Evolutionary conservation across 345 rosid species (phyloP).

Genomic region (Salix dunnii): DNA sequence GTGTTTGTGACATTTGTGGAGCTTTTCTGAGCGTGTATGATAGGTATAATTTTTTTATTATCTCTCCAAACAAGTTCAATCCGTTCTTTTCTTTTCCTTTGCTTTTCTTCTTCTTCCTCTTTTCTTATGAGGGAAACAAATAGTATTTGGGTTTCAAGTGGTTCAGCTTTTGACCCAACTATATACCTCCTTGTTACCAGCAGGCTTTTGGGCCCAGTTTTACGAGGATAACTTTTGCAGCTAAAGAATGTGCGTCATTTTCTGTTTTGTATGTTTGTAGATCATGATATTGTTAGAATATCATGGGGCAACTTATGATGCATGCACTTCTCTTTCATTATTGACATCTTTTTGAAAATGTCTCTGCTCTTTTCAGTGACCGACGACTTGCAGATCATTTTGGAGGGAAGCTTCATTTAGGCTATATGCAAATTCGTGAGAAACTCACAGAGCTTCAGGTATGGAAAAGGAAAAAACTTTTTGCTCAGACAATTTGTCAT

Average conservation of each 20-base stretch:
- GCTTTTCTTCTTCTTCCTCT: not conserved
- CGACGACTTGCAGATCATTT: conserved; percentile 98
- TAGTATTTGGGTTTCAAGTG: conserved; percentile 73
- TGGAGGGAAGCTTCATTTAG: conserved; percentile 98
- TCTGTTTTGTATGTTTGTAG: conserved; percentile 69
- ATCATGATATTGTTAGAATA: conserved; percentile 52
- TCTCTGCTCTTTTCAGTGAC: conserved; percentile 63
- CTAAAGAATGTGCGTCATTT: conserved; percentile 98
- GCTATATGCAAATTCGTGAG: conserved; percentile 96
- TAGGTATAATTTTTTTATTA: conserved; percentile 52
- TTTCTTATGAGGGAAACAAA: conserved; percentile 40
- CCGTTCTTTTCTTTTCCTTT: not conserved
- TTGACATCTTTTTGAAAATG: conserved; percentile 26
- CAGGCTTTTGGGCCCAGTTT: conserved; percentile 99
- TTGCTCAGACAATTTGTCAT: not conserved
- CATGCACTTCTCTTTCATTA: not conserved
- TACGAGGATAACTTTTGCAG: conserved; percentile 99
- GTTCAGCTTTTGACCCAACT: conserved; percentile 86
- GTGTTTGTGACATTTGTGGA: conserved; percentile 99
- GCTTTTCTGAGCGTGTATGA: conserved; percentile 99
- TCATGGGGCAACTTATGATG: conserved; percentile 25
- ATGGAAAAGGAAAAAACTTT: conserved; percentile 8
- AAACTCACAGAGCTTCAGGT: conserved; percentile 93
- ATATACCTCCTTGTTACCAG: conserved; percentile 98
- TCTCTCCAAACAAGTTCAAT: conserved; percentile 9